phyloP scores from a whole-genome alignment of 805 yeast species.

The Saccharomycopsis oosterbeekiorum region DNA sequence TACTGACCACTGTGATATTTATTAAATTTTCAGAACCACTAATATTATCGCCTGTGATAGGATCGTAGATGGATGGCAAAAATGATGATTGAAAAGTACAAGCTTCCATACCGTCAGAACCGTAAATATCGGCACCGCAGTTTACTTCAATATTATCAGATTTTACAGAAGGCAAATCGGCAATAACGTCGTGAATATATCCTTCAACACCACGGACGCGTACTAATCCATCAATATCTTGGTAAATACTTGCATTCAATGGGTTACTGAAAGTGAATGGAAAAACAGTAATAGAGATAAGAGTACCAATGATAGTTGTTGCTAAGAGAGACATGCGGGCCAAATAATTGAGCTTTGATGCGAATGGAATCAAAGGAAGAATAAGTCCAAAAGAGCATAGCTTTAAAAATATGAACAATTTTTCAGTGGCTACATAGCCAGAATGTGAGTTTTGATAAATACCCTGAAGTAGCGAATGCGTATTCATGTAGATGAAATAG shows the following conservation, averaged over 20 bases:
- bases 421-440: constrained; percentile 34
- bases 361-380: constrained; percentile 54
- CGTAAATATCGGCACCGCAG: constrained; percentile 51
- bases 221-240: constrained; percentile 45
- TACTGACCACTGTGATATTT: constrained; percentile 33
- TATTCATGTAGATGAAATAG: constrained; percentile 42
- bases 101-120: constrained; percentile 35
- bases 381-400: constrained; percentile 31
- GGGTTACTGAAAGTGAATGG: constrained; percentile 63
- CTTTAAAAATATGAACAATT: constrained; percentile 30
- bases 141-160: constrained; percentile 22
- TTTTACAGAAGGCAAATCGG: constrained; percentile 59
- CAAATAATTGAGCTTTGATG: constrained; percentile 53
- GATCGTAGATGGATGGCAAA: constrained; percentile 26
- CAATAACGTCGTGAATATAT: constrained; percentile 35
- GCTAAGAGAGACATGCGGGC: constrained; percentile 33
- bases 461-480: constrained; percentile 49
- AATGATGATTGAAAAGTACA: constrained; percentile 27
- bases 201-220: constrained; percentile 43
- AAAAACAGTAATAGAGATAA: constrained; percentile 29
- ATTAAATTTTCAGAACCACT: constrained; percentile 29
- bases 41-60: constrained; percentile 21
- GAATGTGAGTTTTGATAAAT: constrained; percentile 66
- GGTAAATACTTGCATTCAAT: constrained; percentile 61
- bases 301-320: constrained; percentile 31